A percentile compares a stretch with the other conserved stretches of the same genome.
These are phyloP conservation scores for Sporothrix globosa DNA, from an alignment of 2,329 filamentous ascomycete genomes.

Conservation along the genomic window DNA sequence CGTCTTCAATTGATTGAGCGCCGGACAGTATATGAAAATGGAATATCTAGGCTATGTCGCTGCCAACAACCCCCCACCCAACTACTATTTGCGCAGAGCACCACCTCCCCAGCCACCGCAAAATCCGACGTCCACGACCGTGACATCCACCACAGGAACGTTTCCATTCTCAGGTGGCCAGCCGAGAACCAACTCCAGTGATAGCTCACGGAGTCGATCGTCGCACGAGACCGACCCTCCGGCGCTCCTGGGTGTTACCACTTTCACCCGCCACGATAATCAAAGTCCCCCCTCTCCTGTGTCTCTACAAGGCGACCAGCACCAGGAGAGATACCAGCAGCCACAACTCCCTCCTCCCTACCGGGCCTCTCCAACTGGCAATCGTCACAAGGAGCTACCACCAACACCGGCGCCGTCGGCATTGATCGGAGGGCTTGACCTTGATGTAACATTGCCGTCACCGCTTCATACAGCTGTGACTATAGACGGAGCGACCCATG, in stretches of 20 bases:
- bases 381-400: constrained; percentile 41
- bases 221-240: constrained; percentile 23
- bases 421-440: neutral
- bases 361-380: neutral
- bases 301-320: neutral
- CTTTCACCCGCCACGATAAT: neutral
- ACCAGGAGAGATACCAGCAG: constrained; percentile 12
- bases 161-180: constrained; percentile 29
- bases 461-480: neutral
- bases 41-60: constrained; percentile 36
- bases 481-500: neutral
- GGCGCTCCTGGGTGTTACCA: neutral
- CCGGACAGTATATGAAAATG: constrained; percentile 30
- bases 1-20: neutral
- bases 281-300: neutral
- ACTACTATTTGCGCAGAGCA: constrained; percentile 28
- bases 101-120: constrained; percentile 25
- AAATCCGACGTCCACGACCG: constrained; percentile 31
- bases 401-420: constrained; percentile 1
- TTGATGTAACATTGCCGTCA: neutral
- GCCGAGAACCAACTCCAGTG: constrained; percentile 31
- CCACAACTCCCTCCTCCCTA: neutral
- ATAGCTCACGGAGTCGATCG: constrained; percentile 30
- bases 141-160: constrained; percentile 12
- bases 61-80: constrained; percentile 33